Percentiles rank a stretch among this genome's conserved stretches.
phyloP scores from a whole-genome alignment of 257 asterid genomes.

The Nicotiana noctiflora region DNA sequence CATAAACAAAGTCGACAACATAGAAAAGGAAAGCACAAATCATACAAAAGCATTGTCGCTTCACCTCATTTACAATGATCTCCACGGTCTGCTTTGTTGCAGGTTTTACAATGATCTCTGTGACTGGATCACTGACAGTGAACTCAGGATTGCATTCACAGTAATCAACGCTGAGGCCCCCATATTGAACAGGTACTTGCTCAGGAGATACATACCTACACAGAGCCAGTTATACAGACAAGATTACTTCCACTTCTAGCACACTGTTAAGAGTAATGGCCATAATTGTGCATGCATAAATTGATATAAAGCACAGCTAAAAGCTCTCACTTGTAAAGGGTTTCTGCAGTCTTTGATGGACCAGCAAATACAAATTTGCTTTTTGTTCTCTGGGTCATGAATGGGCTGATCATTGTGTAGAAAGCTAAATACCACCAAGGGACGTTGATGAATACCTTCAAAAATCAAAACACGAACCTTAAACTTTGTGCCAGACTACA shows the following conservation, averaged over 20 bases:
- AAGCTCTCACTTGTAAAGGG: conserved; percentile 66
- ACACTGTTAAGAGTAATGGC: not conserved
- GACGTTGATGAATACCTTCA: conserved; percentile 81
- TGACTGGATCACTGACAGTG: conserved; percentile 65
- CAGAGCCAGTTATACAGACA: not conserved
- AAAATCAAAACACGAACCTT: not conserved
- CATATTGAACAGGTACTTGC: conserved; percentile 81
- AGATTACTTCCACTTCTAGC: not conserved
- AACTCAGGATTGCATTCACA: conserved; percentile 94
- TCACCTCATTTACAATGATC: conserved; percentile 80
- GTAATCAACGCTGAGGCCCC: conserved; percentile 76
- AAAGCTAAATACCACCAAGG: conserved; percentile 99
- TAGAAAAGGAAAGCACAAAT: not conserved
- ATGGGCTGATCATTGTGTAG: conserved; percentile 83
- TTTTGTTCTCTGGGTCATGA: conserved; percentile 78
- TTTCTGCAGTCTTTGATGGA: conserved; percentile 65
- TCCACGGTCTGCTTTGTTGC: conserved; percentile 84
- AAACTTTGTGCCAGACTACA: not conserved
- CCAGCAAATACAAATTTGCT: conserved; percentile 86
- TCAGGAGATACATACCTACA: conserved; percentile 69
- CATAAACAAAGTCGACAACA: not conserved
- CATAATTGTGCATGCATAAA: not conserved
- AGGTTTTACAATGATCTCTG: conserved; percentile 68
- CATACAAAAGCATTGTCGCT: conserved; percentile 3
- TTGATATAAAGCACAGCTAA: conserved; percentile 9